phyloP scores from a whole-genome alignment of 257 asterid species.

The Solanum bulbocastanum region DNA sequence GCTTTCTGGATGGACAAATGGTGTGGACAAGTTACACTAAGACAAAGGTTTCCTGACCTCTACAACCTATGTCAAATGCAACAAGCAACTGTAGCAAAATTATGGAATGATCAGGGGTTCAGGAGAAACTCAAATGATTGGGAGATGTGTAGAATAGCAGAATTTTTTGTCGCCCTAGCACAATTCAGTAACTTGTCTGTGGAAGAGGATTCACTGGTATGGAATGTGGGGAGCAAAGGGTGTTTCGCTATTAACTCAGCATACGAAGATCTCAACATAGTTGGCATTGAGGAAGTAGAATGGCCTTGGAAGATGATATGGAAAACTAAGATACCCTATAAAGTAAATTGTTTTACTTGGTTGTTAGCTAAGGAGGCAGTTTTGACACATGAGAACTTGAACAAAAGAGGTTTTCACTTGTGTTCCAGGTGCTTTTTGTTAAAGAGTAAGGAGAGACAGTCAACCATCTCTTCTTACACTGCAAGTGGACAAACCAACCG shows the following conservation, averaged over 20 bases:
- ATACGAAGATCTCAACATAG: neutral
- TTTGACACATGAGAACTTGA: neutral
- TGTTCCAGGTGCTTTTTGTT: neutral
- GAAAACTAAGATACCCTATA: neutral
- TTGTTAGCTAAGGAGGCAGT: neutral
- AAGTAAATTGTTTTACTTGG: neutral
- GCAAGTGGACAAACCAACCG: neutral
- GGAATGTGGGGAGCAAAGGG: neutral
- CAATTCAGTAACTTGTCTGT: neutral
- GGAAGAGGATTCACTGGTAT: neutral
- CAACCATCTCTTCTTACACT: neutral
- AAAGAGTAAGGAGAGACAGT: neutral
- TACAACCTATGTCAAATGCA: neutral
- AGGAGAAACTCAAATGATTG: neutral
- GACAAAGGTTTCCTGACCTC: neutral
- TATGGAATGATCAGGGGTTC: neutral
- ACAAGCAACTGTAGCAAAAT: neutral
- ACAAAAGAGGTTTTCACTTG: neutral
- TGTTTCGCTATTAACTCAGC: neutral
- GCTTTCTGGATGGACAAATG: neutral
- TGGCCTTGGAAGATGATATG: neutral
- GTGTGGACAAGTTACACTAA: neutral
- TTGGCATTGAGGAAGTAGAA: neutral
- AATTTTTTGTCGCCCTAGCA: neutral
- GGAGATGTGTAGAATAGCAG: neutral